Percentiles rank a stretch among this genome's conserved stretches.
These are phyloP conservation scores for Penicillium sp. DNA, from an alignment of 2,329 filamentous ascomycete genomes.

Conservation along the genomic window DNA sequence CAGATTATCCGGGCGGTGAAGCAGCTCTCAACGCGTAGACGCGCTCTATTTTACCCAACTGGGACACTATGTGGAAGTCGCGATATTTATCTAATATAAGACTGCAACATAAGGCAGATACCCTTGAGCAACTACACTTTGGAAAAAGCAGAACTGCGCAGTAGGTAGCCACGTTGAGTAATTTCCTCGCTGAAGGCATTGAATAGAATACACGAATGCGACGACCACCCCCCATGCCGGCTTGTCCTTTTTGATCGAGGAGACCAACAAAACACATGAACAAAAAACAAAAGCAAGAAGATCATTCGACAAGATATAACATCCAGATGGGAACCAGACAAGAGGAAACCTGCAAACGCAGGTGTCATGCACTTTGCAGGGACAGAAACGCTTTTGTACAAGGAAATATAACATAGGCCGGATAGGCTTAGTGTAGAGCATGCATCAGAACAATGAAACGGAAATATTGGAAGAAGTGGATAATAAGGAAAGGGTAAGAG, in stretches of 20 bases:
- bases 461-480: neutral
- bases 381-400: conserved; percentile 35
- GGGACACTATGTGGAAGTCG: conserved; percentile 3
- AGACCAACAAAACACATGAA: conserved; percentile 10
- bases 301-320: conserved; percentile 11
- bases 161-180: conserved; percentile 16
- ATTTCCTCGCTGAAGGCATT: conserved; percentile 23
- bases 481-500: conserved; percentile 8
- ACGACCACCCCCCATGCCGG: conserved; percentile 1
- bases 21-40: conserved; percentile 17
- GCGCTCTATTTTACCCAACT: conserved; percentile 21
- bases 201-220: conserved; percentile 28
- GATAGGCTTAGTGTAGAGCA: conserved; percentile 12
- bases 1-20: conserved; percentile 13
- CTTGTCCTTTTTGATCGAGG: conserved; percentile 1
- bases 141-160: neutral
- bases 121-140: neutral
- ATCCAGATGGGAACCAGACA: conserved; percentile 12
- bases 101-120: neutral
- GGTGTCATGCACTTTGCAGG: conserved; percentile 13
- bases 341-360: conserved; percentile 10
- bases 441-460: conserved; percentile 6
- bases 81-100: neutral
- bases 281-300: conserved; percentile 11
- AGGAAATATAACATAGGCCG: conserved; percentile 8